phyloP scores from a whole-genome alignment of 2,329 filamentous ascomycete genomes.

The Apiospora koreana region DNA sequence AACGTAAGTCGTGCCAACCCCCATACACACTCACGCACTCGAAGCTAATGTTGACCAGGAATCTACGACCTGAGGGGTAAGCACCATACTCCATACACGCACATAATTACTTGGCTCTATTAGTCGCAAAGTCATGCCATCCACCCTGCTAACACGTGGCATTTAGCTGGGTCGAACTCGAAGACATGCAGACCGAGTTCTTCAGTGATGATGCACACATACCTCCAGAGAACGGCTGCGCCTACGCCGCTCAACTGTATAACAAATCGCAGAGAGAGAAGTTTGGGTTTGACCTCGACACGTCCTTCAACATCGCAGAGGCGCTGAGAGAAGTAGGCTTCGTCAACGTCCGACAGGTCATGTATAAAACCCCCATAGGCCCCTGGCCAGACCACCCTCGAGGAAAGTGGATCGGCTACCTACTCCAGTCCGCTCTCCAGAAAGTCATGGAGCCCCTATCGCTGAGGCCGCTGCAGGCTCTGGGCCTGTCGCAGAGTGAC shows the following conservation, averaged over 20 bases:
- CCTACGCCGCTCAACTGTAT: neutral
- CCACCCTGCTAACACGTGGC: conserved; percentile 27
- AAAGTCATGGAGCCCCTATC: conserved; percentile 11
- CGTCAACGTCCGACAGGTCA: conserved; percentile 24
- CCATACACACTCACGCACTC: conserved; percentile 49
- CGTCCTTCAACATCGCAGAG: conserved; percentile 11
- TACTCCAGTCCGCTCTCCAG: conserved; percentile 8
- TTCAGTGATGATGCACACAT: conserved; percentile 33
- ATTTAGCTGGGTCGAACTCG: conserved; percentile 43
- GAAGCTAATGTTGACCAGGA: conserved; percentile 38
- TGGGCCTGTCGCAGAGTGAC: conserved; percentile 11
- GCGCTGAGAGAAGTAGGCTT: conserved; percentile 21
- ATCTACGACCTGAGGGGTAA: conserved; percentile 32
- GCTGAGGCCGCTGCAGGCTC: conserved; percentile 11
- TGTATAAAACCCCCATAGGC: conserved; percentile 24
- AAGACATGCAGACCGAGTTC: conserved; percentile 35
- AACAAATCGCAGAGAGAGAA: conserved; percentile 8
- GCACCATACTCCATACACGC: neutral
- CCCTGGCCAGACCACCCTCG: conserved; percentile 22
- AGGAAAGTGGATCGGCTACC: conserved; percentile 17
- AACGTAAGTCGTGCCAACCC: neutral
- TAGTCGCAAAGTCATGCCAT: neutral
- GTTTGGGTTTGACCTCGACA: conserved; percentile 13
- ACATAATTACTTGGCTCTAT: neutral
- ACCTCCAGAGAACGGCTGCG: conserved; percentile 8